Base-by-base conservation (phyloP, 805 yeast species). In the Kluyveromyces dobzhanskii region DNA sequence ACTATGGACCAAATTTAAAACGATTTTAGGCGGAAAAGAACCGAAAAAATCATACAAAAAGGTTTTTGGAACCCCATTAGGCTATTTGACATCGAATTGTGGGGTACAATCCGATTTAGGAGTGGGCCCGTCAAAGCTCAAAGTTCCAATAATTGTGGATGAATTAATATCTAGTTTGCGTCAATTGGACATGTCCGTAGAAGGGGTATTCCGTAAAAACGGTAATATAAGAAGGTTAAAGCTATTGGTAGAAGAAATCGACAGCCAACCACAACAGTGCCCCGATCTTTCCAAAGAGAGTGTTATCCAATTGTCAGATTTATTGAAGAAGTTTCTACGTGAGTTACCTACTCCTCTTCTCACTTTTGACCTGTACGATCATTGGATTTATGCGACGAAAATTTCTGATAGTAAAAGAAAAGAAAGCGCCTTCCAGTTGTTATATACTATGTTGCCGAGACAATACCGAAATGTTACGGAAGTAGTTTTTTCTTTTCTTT, bases 121-220 rank as follows among this genome's bases (percentile, higher is more conserved):
- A 2, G 81, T 82, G 34, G 95, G 95, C 0, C 87, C 95, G 0
- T 67, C 78, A 1, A 78, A 78, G 47, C 70, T 92, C 31, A 71
- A 78, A 27, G 82, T 92, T 30, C 99, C 99, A 1, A 71, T 85
- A 35, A 67, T 92, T 28, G 70, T 92, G 31, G 97, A 90, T 51
- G 97, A 92, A 52, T 66, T 88, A 13, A 76, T 92, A 26, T 73
- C 76, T 23, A 84, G 94, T 0, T 73, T 92, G 67, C 75, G 85
- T 38, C 90, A 82, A 43, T 86, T 85, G 69, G 97, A 92, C 61
- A 76, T 90, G 81, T 85, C 97, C 3, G 87, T 80, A 23, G 98
- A 92, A 61, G 98, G 98, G 43, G 81, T 92, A 4, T 92, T 92
- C 71, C 76, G 99, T 52, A 82, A 88, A 55, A 92, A 92, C 56